Conservation (phyloP, 129 eudicot species). For the Oenanthe sinensis region DNA sequence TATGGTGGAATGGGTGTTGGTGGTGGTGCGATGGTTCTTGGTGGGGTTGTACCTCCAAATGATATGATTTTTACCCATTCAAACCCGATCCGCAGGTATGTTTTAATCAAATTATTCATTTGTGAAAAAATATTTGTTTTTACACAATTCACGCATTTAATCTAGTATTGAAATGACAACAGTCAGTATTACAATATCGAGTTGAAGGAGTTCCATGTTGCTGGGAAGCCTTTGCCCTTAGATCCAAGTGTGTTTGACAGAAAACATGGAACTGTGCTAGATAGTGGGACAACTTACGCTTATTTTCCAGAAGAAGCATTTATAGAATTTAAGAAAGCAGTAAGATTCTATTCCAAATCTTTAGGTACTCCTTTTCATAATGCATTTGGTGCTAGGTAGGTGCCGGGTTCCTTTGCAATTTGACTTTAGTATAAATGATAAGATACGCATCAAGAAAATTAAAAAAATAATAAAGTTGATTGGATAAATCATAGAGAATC, state of each 20-base stretch:
- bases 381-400: neutral
- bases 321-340: constrained; percentile 71
- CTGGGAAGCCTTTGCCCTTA: constrained; percentile 74
- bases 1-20: constrained; percentile 98
- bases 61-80: constrained; percentile 73
- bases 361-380: constrained; percentile 8
- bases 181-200: constrained; percentile 98
- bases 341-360: constrained; percentile 32
- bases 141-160: constrained; percentile 91
- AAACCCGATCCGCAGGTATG: constrained; percentile 87
- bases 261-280: constrained; percentile 75
- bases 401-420: neutral
- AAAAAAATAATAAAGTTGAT: neutral
- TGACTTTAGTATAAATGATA: neutral
- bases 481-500: neutral
- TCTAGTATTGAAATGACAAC: constrained; percentile 97
- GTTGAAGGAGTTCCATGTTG: constrained; percentile 92
- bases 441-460: neutral
- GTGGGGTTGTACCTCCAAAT: constrained; percentile 64
- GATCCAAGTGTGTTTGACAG: constrained; percentile 63
- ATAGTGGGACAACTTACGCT: constrained; percentile 92
- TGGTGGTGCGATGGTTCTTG: constrained; percentile 99
- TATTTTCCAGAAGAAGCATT: constrained; percentile 89
- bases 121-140: constrained; percentile 48
- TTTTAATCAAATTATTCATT: constrained; percentile 30